phyloP scores from a whole-genome alignment of 2,329 filamentous ascomycete genomes.

The Paecilomyces sp. region DNA sequence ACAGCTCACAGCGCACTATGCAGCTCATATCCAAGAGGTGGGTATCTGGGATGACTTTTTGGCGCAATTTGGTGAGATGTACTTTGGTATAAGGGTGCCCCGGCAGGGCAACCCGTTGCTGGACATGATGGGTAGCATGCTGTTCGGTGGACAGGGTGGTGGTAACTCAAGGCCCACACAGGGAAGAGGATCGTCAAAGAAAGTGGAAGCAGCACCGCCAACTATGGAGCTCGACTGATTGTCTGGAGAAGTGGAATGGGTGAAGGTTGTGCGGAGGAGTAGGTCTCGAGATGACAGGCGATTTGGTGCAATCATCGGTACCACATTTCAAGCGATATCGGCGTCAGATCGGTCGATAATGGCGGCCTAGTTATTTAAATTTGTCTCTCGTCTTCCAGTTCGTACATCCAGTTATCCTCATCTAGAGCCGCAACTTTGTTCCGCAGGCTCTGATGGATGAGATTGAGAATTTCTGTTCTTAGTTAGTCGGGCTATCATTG shows the following conservation, averaged over 20 bases:
- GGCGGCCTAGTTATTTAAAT: conserved; percentile 10
- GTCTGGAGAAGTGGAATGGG: not conserved
- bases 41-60: conserved; percentile 74
- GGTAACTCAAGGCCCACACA: conserved; percentile 38
- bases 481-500: conserved; percentile 10
- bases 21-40: conserved; percentile 66
- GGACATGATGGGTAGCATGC: conserved; percentile 96
- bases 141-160: conserved; percentile 62
- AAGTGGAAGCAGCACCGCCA: conserved; percentile 39
- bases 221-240: conserved; percentile 39
- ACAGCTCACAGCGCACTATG: conserved; percentile 76
- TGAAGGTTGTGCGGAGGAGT: not conserved
- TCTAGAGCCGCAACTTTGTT: conserved; percentile 66
- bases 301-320: not conserved
- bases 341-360: not conserved
- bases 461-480: conserved; percentile 60
- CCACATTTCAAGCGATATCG: not conserved
- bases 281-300: not conserved
- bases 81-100: conserved; percentile 86
- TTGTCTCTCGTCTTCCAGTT: conserved; percentile 52
- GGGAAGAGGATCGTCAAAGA: conserved; percentile 32
- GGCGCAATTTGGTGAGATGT: conserved; percentile 88
- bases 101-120: conserved; percentile 86
- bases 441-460: conserved; percentile 61
- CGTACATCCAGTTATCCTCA: conserved; percentile 90